phyloP scores from a whole-genome alignment of 2,329 filamentous ascomycete species.

The Penicillium paneum region DNA sequence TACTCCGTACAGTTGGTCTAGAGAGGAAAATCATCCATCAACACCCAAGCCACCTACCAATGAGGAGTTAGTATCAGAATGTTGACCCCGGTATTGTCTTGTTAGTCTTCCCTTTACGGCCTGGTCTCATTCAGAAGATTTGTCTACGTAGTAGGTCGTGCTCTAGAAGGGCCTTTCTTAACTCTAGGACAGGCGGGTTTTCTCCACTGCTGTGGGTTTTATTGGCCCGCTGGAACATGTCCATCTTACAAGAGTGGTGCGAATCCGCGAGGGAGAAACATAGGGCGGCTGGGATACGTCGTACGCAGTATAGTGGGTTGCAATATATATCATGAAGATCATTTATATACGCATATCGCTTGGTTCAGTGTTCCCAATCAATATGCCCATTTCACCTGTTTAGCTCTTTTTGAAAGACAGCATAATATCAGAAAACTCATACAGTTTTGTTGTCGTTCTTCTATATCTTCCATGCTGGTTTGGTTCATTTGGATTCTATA shows the following conservation, averaged over 20 bases:
- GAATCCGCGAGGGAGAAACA: background rate
- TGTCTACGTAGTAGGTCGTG: background rate
- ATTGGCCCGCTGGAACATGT: slow-evolving; percentile 77
- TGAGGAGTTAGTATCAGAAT: background rate
- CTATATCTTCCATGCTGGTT: background rate
- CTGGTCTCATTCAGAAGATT: background rate
- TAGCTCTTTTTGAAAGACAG: background rate
- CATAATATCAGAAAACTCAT: background rate
- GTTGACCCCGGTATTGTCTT: background rate
- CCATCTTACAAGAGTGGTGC: slow-evolving; percentile 54
- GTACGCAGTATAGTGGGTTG: background rate
- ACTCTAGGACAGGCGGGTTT: slow-evolving; percentile 30
- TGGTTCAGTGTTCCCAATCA: background rate
- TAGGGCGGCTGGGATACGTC: background rate
- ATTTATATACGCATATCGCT: background rate
- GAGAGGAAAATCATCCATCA: background rate
- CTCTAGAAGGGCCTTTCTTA: background rate
- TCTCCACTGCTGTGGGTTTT: slow-evolving; percentile 57
- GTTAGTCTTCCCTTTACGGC: background rate
- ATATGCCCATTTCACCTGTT: background rate
- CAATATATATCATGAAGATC: background rate
- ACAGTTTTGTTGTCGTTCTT: background rate
- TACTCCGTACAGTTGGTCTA: background rate
- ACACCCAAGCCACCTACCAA: background rate
- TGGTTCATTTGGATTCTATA: too few relatives aligned